A percentile compares a stretch with the other conserved stretches of the same genome.
Evolutionary conservation across 164 flowering plant species (phyloP).

Genomic region (Annona cherimola): DNA sequence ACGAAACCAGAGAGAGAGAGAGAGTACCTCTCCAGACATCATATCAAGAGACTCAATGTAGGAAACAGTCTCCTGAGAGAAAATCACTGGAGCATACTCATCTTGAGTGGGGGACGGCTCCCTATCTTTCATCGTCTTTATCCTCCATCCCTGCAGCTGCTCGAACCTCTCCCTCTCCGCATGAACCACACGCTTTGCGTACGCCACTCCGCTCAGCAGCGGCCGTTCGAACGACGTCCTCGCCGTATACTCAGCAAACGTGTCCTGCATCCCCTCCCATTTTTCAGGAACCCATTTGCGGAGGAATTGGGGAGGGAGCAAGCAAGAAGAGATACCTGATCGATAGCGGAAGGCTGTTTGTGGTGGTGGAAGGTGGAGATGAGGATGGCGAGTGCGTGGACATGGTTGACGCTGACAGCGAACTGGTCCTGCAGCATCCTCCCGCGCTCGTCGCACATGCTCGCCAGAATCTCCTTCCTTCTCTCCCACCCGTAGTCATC

Average conservation of each 20-base stretch:
- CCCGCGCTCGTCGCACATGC: conserved; percentile 87
- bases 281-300: background rate
- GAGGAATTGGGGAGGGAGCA: background rate
- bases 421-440: conserved; percentile 94
- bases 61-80: conserved; percentile 82
- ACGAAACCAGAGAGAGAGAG: background rate
- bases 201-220: conserved; percentile 80
- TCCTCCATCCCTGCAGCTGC: conserved; percentile 73
- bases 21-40: conserved; percentile 93
- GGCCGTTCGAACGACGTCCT: conserved; percentile 90
- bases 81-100: conserved; percentile 92
- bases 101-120: conserved; percentile 74
- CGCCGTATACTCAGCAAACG: conserved; percentile 86
- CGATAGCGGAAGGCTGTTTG: conserved; percentile 81
- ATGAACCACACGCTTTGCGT: conserved; percentile 68
- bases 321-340: conserved; percentile 49
- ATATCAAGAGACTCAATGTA: conserved; percentile 79
- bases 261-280: conserved; percentile 48
- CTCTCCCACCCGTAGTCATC: conserved; percentile 46
- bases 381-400: conserved; percentile 81
- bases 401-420: conserved; percentile 90
- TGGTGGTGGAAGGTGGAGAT: conserved; percentile 80
- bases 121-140: conserved; percentile 68
- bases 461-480: conserved; percentile 57
- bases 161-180: conserved; percentile 76